Base-by-base conservation (phyloP, 495 filamentous ascomycete genomes). In the Xylaria flabelliformis region DNA sequence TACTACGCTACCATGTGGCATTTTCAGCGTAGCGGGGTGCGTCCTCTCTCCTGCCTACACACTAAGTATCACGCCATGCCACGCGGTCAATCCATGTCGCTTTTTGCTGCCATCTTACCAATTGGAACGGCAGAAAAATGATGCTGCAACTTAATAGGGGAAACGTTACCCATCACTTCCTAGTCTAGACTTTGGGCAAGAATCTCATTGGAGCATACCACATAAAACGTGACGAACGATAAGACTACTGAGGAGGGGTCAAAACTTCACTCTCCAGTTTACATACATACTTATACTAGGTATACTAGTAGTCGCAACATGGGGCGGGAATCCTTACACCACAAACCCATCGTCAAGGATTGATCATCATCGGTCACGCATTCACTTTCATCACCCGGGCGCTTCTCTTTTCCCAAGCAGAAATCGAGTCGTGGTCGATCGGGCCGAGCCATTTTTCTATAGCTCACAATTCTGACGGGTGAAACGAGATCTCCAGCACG, bases 401-500 rank as follows among this genome's bases (percentile, higher is more conserved):
- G 59, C 34, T 15, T n/a, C 34, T 24, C 59, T 13, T 42, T 6
- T 26, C 4, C 36, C 10, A 32, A 7, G 41, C 26, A 39, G 36
- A 8, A 46, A 32, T 64, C 24, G 62, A 17, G 8, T 48, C 13
- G 62, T 29, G 26, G 26, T 29, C 19, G 24, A 41, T 32, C 64
- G 29, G 44, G 13, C 46, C 26, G 15, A 50, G 15, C 44, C 15
- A 32, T 36, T 4, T 50, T 36, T 26, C 6, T 42, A 17, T 64
- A 44, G 21, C 42, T 48, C 15, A n/a, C 46, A 21, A 41, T 26
- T n/a, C 26, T 26, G 42, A 55, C 51, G 6, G 6, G 12, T 66
- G 63, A 67, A 51, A 66, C 63, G 9, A n/a, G 65, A 68, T 36
- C 39, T 21, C 55, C 41, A 36, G 67, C 67, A 69, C 67, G 67